Evolutionary conservation across 2,329 filamentous ascomycete species (phyloP).

Genomic region (Graphilbum ipis-grandicollis): DNA sequence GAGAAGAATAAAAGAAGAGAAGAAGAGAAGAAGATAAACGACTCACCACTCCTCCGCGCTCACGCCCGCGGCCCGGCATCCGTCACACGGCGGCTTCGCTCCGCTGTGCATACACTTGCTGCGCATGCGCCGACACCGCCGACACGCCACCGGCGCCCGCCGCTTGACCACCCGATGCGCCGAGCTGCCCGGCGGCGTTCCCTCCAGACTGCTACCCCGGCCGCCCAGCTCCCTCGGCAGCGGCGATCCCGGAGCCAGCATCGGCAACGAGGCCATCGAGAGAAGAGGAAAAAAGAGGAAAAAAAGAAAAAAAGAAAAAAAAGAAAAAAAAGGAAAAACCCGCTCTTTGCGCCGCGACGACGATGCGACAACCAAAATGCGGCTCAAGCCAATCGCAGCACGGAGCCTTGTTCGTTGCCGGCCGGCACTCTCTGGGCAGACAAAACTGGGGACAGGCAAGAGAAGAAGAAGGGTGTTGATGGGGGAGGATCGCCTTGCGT

Average conservation of each 20-base stretch:
- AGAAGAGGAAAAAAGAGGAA: neutral
- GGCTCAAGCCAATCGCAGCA: too few species aligned
- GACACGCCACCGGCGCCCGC: constrained; percentile 10
- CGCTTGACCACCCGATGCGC: constrained; percentile 9
- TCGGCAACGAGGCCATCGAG: neutral
- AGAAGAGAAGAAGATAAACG: neutral
- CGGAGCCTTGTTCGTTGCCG: neutral
- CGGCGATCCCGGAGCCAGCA: neutral
- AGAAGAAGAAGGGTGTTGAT: too few species aligned
- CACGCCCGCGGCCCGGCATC: constrained; percentile 32
- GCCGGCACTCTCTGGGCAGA: neutral
- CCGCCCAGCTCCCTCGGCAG: neutral
- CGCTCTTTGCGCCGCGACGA: too few species aligned
- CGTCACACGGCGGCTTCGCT: constrained; percentile 21
- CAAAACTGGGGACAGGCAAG: neutral
- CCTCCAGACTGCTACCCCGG: neutral
- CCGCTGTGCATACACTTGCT: constrained; percentile 11
- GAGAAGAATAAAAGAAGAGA: neutral
- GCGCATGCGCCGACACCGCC: constrained; percentile 11
- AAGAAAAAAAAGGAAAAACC: too few species aligned
- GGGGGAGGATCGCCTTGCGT: too few species aligned
- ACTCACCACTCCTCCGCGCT: constrained; percentile 30
- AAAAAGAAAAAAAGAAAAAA: neutral
- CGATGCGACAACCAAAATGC: too few species aligned
- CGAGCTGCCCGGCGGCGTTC: neutral